Base-by-base conservation (phyloP, 140 eudicot genomes). In the Oenanthe javanica region DNA sequence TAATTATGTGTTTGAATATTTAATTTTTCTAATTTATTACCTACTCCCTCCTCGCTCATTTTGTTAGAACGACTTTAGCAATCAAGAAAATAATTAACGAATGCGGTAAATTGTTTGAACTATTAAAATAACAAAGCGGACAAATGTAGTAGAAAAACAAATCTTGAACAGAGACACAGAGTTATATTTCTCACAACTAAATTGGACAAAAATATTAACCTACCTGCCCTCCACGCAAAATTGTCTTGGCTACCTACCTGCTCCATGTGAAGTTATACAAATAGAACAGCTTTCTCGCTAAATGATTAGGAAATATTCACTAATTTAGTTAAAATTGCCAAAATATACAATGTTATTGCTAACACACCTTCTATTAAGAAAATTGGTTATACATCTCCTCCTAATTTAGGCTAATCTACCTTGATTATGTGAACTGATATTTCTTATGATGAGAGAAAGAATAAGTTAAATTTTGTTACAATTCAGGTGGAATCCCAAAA, bases 221-320 rank as follows among this genome's bases (percentile, higher is more conserved):
- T 55, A 18, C 63, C 63, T 55, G 63, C 63, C 63, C 63, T 55
- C 63, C 63, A 55, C 63, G 23, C 2, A 61, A 61, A 61, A n/a
- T 61, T n/a, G 69, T 61, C 69, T n/a, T n/a, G 0, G 72, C 42
- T 66, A 66, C 72, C 72, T 67, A 31, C 73, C 73, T 67, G 73
- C 73, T 31, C 73, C 73, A 67, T 27, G 4, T 11, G 5, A 67
- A 67, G 72, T 64, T 67, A 4, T 4, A 67, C 38, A 2, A 23
- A 25, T 2, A 23, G 1, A 2, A 66, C 43, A 25, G 15, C 19
- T 27, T 27, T 6, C 40, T 63, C 16, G 23, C 5, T 6, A 10
- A 10, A 66, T 66, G 72, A 66, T 66, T 59, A 59, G 66, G 66
- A 57, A 55, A 19, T 57, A 57, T 57, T 57, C 3, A 57, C 27